phyloP scores from a whole-genome alignment of 192 early-diverging fungal species.

The Coemansia sp. region DNA sequence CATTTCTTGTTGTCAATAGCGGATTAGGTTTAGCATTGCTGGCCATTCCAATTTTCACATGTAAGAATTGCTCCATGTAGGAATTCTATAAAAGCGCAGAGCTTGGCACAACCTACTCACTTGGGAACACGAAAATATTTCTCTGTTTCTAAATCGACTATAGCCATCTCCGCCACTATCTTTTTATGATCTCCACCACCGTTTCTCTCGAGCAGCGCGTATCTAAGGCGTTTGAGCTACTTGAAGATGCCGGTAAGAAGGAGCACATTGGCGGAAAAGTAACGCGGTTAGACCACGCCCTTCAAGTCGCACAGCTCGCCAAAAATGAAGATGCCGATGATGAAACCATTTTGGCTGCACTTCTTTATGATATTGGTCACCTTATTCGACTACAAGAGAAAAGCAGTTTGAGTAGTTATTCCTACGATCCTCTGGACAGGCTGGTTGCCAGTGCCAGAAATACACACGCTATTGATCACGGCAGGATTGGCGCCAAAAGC shows the following conservation, averaged over 20 bases:
- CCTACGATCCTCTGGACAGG: not conserved
- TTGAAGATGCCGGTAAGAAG: conserved; percentile 50
- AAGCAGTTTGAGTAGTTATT: not conserved
- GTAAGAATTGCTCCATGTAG: too few species aligned
- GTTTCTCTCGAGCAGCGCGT: conserved; percentile 11
- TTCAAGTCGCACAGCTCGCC: too few species aligned
- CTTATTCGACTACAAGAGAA: conserved; percentile 46
- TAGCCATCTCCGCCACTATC: not conserved
- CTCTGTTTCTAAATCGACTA: not conserved
- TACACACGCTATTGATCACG: conserved; percentile 55
- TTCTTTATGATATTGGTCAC: conserved; percentile 58
- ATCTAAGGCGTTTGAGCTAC: conserved; percentile 44
- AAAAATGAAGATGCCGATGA: too few species aligned
- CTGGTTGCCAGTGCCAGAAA: not conserved
- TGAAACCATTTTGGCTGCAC: too few species aligned
- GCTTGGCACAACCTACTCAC: not conserved
- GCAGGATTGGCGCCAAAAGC: conserved; percentile 38
- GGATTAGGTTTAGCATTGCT: not conserved
- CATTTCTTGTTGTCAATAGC: not conserved
- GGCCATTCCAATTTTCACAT: not conserved
- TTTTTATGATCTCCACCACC: not conserved
- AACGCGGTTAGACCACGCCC: too few species aligned
- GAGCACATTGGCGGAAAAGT: conserved; percentile 59
- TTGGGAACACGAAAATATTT: not conserved
- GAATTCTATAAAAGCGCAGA: not conserved